Base-by-base conservation (phyloP, 305 asterid species). In the Fraxinus floribunda region DNA sequence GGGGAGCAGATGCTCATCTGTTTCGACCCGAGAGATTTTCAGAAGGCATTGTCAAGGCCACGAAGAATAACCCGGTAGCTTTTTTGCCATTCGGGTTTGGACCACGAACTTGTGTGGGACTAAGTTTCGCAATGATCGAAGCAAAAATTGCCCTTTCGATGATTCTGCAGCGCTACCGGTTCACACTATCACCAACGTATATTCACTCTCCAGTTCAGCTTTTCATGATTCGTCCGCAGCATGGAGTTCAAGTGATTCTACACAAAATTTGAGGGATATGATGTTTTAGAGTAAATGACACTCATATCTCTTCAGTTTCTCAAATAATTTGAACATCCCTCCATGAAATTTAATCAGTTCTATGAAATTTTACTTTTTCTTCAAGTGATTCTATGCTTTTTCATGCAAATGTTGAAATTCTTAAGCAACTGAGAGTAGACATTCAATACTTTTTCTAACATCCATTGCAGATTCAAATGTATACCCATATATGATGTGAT, bases 61-160 rank as follows among this genome's bases (percentile, higher is more conserved):
- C 89, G 2, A 89, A 83, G 79, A 86, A 82, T 70, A 90, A 86
- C 76, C 80, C 92, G 0, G 86, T 39, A 9, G 90, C 94, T 0
- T 91, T 87, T 70, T 29, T 85, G 77, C 93, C 93, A 4, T 91
- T 91, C 36, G 93, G 93, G 24, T 89, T 83, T 24, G 95, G 94
- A 38, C 93, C 94, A 38, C 85, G 98, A 88, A 90, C 91, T 80
- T 91, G 94, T 82, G 88, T 91, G 8, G 97, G 95, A 0, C 55
- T 90, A 34, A 89, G 87, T 39, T 94, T 94, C 70, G 93, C 97
- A 0, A 87, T 79, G 26, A 76, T 52, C 0, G 94, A 94, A 84
- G 91, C 92, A 2, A 94, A 92, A 84, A 84, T 91, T 49, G 92
- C 84, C 0, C 89, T 94, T 26, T 89, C 95, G 0, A 94, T 93